Conservation (phyloP, 805 yeast genomes). For the Metschnikowia lochheadii region DNA sequence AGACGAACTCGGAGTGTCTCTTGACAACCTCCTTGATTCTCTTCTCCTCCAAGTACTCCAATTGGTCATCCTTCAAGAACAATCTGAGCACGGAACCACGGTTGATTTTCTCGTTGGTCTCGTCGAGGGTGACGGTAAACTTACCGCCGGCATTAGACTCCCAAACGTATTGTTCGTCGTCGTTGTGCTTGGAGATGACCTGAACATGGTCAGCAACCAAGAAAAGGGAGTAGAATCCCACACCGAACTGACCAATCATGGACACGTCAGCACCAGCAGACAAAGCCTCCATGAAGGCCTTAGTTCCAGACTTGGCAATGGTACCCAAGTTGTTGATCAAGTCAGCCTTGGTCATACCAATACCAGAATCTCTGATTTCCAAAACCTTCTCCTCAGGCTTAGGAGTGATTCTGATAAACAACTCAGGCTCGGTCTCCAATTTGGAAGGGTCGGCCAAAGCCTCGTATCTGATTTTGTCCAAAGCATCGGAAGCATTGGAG, state of each 20-base stretch:
- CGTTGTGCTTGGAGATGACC: slow-evolving; percentile 97
- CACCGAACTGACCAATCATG: slow-evolving; percentile 99
- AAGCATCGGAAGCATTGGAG: slow-evolving; percentile 98
- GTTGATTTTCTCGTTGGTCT: slow-evolving; percentile 74
- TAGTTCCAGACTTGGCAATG: slow-evolving; percentile 99
- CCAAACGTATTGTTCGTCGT: slow-evolving; percentile 99
- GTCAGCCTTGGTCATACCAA: slow-evolving; percentile 99
- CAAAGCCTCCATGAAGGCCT: slow-evolving; percentile 98
- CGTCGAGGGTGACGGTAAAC: slow-evolving; percentile 92
- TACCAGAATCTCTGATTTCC: slow-evolving; percentile 99
- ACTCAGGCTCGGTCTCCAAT: slow-evolving; percentile 92
- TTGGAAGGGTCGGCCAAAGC: slow-evolving; percentile 88
- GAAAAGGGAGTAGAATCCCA: slow-evolving; percentile 99
- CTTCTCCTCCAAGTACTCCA: slow-evolving; percentile 98
- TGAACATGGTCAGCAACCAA: slow-evolving; percentile 98
- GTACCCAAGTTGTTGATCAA: slow-evolving; percentile 99
- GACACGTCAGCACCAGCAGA: slow-evolving; percentile 99
- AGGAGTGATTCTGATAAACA: slow-evolving; percentile 97
- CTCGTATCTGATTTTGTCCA: slow-evolving; percentile 97
- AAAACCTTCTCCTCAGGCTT: slow-evolving; percentile 88
- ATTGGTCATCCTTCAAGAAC: slow-evolving; percentile 97
- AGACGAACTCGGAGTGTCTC: slow-evolving; percentile 98
- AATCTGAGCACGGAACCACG: slow-evolving; percentile 96
- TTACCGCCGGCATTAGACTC: slow-evolving; percentile 99
- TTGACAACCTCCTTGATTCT: slow-evolving; percentile 98